A percentile compares a stretch with the other conserved stretches of the same genome.
Evolutionary conservation across 2,329 filamentous ascomycete species (phyloP).

Genomic region (Aspergillus caelatus): DNA sequence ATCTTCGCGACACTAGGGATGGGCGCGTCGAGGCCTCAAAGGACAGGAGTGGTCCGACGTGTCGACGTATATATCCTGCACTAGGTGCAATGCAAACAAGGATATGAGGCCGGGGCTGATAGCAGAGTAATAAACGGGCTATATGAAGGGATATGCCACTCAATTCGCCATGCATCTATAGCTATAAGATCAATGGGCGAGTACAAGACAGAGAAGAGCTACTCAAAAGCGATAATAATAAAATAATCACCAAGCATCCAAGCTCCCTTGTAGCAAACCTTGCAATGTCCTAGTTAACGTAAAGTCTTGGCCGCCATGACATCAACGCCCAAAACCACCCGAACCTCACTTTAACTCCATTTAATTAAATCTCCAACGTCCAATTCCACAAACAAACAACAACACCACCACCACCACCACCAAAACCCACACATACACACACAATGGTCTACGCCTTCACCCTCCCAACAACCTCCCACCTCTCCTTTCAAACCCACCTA

Average conservation of each 20-base stretch:
- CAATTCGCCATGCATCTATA: background rate
- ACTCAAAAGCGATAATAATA: background rate
- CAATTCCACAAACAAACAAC: constrained; percentile 10
- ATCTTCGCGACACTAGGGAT: background rate
- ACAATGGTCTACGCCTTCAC: constrained; percentile 86
- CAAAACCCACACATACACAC: constrained; percentile 6
- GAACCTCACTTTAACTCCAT: background rate
- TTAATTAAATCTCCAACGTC: constrained; percentile 16
- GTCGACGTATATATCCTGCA: background rate
- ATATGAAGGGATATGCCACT: background rate
- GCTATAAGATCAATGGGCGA: background rate
- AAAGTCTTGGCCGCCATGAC: constrained; percentile 22
- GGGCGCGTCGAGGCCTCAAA: background rate
- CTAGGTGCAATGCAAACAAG: background rate
- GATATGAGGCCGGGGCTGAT: background rate
- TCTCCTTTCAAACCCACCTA: constrained; percentile 78
- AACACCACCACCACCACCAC: constrained; percentile 7
- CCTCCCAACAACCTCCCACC: constrained; percentile 85
- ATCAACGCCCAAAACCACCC: constrained; percentile 12
- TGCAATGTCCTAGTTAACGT: background rate
- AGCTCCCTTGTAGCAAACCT: background rate
- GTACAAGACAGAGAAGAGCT: background rate
- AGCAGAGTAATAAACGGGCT: background rate
- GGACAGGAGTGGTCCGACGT: background rate
- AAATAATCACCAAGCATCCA: background rate